phyloP scores from a whole-genome alignment of 345 rosid genomes.

The Populus nigra region DNA sequence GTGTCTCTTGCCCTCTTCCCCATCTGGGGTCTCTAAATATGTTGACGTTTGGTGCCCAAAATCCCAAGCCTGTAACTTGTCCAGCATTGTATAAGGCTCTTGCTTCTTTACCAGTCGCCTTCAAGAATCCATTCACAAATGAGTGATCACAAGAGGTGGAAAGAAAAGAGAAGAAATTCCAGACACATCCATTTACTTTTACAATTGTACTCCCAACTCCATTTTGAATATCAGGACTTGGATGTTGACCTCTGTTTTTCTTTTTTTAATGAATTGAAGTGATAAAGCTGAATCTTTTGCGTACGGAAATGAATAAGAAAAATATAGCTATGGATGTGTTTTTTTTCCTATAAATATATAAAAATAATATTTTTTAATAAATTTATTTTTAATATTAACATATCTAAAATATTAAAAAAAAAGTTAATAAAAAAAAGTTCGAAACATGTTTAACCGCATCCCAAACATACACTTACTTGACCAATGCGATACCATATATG shows the following conservation, averaged over 20 bases:
- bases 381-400: no score
- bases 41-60: slow-evolving; percentile 36
- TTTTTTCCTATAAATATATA: no score
- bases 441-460: no score
- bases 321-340: no score
- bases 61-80: slow-evolving; percentile 31
- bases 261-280: neutral
- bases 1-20: slow-evolving; percentile 37
- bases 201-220: no score
- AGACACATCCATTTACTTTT: no score
- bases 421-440: no score
- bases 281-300: neutral
- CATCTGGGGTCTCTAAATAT: slow-evolving; percentile 32
- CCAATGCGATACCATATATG: slow-evolving; percentile 82
- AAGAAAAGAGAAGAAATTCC: no score
- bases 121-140: neutral
- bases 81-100: slow-evolving; percentile 27
- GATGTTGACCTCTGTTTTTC: neutral
- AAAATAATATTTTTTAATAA: no score
- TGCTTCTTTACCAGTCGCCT: slow-evolving; percentile 32
- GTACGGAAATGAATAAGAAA: neutral
- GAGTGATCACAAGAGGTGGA: neutral
- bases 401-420: no score
- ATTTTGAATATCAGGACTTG: neutral
- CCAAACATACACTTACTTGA: slow-evolving; percentile 35